phyloP scores from a whole-genome alignment of 805 yeast genomes.

The Groenewaldozyma salmanticensis region DNA sequence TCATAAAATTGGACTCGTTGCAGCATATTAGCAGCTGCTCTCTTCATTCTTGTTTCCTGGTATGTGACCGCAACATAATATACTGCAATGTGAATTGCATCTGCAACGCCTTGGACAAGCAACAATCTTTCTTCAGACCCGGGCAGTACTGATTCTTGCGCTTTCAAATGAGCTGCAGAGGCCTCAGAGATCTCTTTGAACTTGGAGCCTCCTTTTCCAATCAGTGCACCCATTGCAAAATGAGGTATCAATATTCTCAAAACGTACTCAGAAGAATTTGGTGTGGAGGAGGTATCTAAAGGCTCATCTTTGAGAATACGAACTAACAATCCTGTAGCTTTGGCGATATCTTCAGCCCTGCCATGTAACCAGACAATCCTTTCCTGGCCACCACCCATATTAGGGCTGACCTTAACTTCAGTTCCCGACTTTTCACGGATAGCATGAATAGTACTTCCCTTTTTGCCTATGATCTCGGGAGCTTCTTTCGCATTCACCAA shows the following conservation, averaged over 20 bases:
- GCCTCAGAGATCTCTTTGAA: slow-evolving; percentile 74
- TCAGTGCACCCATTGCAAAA: slow-evolving; percentile 68
- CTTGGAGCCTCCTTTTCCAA: slow-evolving; percentile 66
- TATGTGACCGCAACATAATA: slow-evolving; percentile 65
- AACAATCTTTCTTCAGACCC: slow-evolving; percentile 69
- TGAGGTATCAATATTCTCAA: slow-evolving; percentile 65
- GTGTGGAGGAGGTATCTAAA: slow-evolving; percentile 49
- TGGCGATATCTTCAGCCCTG: slow-evolving; percentile 65
- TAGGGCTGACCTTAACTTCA: slow-evolving; percentile 62
- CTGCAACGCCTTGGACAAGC: slow-evolving; percentile 68
- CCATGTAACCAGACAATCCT: slow-evolving; percentile 69
- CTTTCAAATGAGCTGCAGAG: slow-evolving; percentile 67
- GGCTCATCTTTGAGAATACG: slow-evolving; percentile 60
- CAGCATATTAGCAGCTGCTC: neutral
- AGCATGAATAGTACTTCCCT: slow-evolving; percentile 63
- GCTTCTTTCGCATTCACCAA: slow-evolving; percentile 69
- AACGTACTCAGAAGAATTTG: slow-evolving; percentile 43
- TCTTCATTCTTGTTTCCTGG: slow-evolving; percentile 28
- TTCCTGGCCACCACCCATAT: slow-evolving; percentile 60
- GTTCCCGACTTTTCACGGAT: slow-evolving; percentile 56
- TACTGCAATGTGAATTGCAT: slow-evolving; percentile 76
- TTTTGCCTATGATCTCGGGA: slow-evolving; percentile 63
- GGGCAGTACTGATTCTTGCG: slow-evolving; percentile 63
- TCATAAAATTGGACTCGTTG: neutral
- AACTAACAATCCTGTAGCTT: slow-evolving; percentile 66